A percentile compares a stretch with the other conserved stretches of the same genome.
Evolutionary conservation across 2,329 filamentous ascomycete species (phyloP).

Genomic region (Arthrobotrys sphaeroides): DNA sequence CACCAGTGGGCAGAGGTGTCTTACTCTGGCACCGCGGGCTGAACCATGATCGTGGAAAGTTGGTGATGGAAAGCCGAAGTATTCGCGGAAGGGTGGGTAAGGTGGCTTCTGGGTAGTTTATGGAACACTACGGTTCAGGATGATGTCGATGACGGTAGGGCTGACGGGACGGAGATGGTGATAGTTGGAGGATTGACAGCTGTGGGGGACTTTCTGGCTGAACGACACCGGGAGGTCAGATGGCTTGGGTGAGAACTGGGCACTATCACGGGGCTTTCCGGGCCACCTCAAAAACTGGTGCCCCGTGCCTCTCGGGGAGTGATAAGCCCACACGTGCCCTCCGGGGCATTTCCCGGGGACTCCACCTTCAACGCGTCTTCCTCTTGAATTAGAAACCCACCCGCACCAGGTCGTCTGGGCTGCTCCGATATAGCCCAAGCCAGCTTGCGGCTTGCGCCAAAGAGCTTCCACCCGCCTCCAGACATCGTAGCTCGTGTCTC

Average conservation of each 20-base stretch:
- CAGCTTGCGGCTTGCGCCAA: neutral
- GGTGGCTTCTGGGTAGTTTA: neutral
- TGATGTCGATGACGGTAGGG: conserved; percentile 1
- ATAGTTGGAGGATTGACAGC: conserved; percentile 10
- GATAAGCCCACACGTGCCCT: neutral
- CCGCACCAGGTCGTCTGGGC: neutral
- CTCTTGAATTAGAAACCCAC: no score
- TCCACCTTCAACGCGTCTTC: conserved; percentile 21
- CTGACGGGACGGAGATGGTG: conserved; percentile 1
- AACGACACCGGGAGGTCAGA: conserved; percentile 2
- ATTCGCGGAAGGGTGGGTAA: neutral
- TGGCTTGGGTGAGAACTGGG: neutral
- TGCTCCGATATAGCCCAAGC: neutral
- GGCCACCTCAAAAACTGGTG: no score
- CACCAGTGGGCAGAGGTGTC: conserved; percentile 23
- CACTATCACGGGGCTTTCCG: neutral
- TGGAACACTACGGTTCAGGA: neutral
- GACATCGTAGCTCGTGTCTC: neutral
- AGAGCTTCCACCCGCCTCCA: neutral
- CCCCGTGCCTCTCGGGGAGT: no score
- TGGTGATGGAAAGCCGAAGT: neutral
- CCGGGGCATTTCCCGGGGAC: neutral
- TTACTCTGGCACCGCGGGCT: conserved; percentile 54
- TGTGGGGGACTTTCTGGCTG: conserved; percentile 12
- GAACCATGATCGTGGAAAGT: conserved; percentile 44